Evolutionary conservation across 139 green algal species (phyloP), one percentile per base, ranked within the genome.

Genomic region (Dunaliella primolecta): DNA sequence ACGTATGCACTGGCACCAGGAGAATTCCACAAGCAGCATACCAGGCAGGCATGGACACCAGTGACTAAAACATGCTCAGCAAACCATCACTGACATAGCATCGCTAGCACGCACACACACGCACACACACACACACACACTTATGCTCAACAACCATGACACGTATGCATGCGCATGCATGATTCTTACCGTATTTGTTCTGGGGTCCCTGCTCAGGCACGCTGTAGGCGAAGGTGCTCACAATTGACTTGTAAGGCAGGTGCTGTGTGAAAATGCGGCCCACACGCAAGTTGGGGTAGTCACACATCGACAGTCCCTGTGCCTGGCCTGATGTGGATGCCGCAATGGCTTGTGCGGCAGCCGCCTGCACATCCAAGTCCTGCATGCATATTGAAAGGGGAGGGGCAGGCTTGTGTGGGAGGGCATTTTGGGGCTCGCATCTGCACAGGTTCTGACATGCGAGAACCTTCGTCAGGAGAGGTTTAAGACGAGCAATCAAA

Each of bases 221-320:
- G 1, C 34, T 24, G 83, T 89, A 87, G 2, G 83, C 83, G 70
- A 89, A 89, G 2, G 84, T 81, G 1, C 71, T 86, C 7, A 86
- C 83, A 23, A 89, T 56, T 57, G 83, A 87, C 81, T 89, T 89
- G 75, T 87, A 89, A 0, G 86, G 86, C 75, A 89, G 76, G 74
- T 89, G 86, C 75, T 89, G 86, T 1, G 32, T 75, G 80, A 89
- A 87, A 30, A 89, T 80, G 32, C 86, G 86, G 21, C 81, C 82
- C 3, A 84, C 81, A 3, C 86, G 78, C 1, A 85, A 82, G 80
- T 89, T 89, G 83, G 86, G 86, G 80, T 86, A 89, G 33, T 87
- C 83, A 1, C 78, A 78, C 0, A 78, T 79, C 33, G 83, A 79
- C 25, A 84, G 46, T 21, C 80, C 80, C 25, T 56, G 56, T 23